These are phyloP conservation scores for Cladophialophora bantiana DNA, from an alignment of 2,329 filamentous ascomycete species.

Conservation along the genomic window DNA sequence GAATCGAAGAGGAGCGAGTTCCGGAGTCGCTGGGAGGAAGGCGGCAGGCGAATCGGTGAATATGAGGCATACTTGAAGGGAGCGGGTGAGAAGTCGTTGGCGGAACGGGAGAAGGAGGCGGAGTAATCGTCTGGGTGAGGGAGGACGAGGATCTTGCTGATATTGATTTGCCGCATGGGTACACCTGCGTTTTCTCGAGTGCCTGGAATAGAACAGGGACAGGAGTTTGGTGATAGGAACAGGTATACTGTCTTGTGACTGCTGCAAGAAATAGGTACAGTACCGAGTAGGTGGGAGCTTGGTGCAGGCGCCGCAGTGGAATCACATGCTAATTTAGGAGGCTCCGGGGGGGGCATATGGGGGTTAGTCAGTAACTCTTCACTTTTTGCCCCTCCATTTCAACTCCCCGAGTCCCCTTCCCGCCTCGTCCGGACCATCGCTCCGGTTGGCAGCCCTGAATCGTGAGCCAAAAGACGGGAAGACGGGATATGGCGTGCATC, in stretches of 20 bases:
- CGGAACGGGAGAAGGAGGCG: constrained; percentile 42
- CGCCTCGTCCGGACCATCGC: neutral
- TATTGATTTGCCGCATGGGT: constrained; percentile 13
- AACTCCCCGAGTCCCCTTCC: neutral
- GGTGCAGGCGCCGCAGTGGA: neutral
- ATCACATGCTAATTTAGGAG: constrained; percentile 4
- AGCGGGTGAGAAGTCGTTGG: constrained; percentile 53
- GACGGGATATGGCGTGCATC: constrained; percentile 6
- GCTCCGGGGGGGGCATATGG: neutral
- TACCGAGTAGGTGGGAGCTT: neutral
- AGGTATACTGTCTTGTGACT: constrained; percentile 22
- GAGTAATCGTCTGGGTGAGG: constrained; percentile 4
- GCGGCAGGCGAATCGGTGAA: constrained; percentile 83
- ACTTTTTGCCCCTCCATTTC: neutral
- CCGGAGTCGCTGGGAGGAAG: constrained; percentile 75
- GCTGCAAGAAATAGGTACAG: neutral
- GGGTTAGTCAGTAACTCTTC: neutral
- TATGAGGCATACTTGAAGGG: constrained; percentile 87
- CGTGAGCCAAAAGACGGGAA: neutral
- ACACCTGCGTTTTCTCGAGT: neutral
- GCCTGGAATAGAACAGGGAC: constrained; percentile 9
- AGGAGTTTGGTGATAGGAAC: constrained; percentile 14
- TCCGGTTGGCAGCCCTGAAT: constrained; percentile 7
- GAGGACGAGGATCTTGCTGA: neutral
- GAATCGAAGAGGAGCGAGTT: constrained; percentile 69